Percentiles rank a stretch among this genome's conserved stretches.
Evolutionary conservation across 805 yeast species (phyloP).

Genomic region (Sugiyamaella lignohabitans): DNA sequence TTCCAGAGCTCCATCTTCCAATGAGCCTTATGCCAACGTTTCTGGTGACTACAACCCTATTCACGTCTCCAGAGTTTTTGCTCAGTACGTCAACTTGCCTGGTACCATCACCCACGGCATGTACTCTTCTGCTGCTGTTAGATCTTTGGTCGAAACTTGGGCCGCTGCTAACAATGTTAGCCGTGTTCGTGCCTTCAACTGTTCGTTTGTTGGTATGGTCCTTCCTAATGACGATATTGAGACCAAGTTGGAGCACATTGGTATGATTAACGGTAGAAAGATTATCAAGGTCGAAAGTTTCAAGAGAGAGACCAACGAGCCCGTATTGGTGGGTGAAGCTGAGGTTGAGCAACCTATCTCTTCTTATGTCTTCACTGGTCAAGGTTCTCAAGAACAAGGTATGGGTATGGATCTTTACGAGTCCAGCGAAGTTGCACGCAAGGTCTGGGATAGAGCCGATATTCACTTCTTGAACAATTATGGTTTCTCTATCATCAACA

Average conservation of each 20-base stretch:
- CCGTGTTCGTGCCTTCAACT: conserved; percentile 90
- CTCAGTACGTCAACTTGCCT: conserved; percentile 86
- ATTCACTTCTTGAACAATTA: conserved; percentile 84
- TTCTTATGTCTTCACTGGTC: conserved; percentile 97
- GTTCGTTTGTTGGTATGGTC: conserved; percentile 93
- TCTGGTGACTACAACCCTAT: conserved; percentile 99
- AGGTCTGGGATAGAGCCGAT: conserved; percentile 98
- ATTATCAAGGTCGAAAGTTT: conserved; percentile 85
- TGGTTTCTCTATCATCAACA: conserved; percentile 94
- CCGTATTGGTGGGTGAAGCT: conserved; percentile 89
- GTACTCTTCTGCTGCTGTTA: conserved; percentile 94
- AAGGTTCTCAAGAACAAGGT: conserved; percentile 99
- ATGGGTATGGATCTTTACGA: conserved; percentile 99
- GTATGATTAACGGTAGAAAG: conserved; percentile 99
- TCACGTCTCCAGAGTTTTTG: conserved; percentile 92
- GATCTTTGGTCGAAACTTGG: conserved; percentile 94
- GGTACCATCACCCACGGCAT: conserved; percentile 99
- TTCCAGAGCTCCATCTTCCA: conserved; percentile 83
- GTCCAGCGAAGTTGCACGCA: conserved; percentile 82
- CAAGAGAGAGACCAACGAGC: conserved; percentile 69
- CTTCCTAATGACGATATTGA: conserved; percentile 87
- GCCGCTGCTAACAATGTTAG: conserved; percentile 96
- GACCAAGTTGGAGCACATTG: conserved; percentile 87
- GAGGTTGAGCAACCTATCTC: conserved; percentile 98
- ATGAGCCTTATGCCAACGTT: conserved; percentile 93